Base-by-base conservation (phyloP, 768 basidiomycete species). In the Pulveroboletus sp. region DNA sequence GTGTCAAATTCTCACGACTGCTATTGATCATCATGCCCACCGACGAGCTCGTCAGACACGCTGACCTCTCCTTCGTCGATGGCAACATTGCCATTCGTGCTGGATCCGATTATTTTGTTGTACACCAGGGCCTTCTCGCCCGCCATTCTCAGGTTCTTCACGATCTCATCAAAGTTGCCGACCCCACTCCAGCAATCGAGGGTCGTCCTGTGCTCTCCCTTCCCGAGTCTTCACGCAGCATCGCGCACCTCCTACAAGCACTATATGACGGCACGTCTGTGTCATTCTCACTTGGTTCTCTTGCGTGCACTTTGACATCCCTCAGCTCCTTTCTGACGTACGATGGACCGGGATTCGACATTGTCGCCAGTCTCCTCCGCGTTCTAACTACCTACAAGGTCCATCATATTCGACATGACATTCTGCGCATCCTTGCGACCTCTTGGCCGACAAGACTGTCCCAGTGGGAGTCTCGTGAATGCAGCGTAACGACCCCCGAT, bases 261-360 rank as follows among this genome's bases (percentile, higher is more conserved):
- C 57, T 90, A 14, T 89, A 87, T 56, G 86, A 87, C 55, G 84
- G 84, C 60, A 72, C 81, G 84, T 86, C 61, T 60, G 84, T 55
- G 18, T 41, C 8, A 27, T 30, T 28, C 5, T 48, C 43, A 1
- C 31, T 1, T 15, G 5, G n/a, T 9, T 38, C 5, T 40, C 42
- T 42, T 43, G 10, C 35, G n/a, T 53, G 38, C 53, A 39, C 58
- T 47, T 54, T 65, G 46, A 47, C 62, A 1, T 54, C 28, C 50
- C 38, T 15, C 50, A 78, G 82, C 42, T 76, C 78, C 49, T 66
- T 70, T 35, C 53, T 82, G 31, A 71, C 72, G 28, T 75, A 75
- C 53, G 75, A 79, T 56, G 63, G 63, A 36, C 60, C 62, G n/a
- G 76, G 81, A 55, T 84, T 87, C 58, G 49, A 69, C n/a, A 59